These are phyloP conservation scores for Theobroma cacao DNA, from an alignment of 345 rosid species.

Conservation along the genomic window DNA sequence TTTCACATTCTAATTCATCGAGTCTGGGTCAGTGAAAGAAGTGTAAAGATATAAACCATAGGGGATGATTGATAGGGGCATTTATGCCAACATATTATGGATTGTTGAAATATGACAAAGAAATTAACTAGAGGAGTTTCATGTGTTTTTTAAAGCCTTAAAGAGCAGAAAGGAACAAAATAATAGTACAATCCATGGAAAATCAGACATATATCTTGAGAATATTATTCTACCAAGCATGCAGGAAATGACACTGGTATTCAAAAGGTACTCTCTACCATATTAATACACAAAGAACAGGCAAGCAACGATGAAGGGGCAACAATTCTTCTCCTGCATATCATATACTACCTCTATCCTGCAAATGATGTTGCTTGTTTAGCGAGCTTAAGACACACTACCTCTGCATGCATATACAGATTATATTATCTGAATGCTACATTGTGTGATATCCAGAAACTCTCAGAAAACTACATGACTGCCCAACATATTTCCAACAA, in stretches of 20 bases:
- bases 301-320: not conserved
- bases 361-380: not conserved
- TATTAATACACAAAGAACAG: not conserved
- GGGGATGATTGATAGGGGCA: not conserved
- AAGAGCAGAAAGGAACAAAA: not conserved
- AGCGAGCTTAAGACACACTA: not conserved
- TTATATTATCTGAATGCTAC: not conserved
- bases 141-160: not conserved
- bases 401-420: not conserved
- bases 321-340: not conserved
- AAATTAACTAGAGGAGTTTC: not conserved
- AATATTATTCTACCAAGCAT: not conserved
- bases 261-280: not conserved
- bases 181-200: not conserved
- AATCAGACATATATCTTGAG: not conserved
- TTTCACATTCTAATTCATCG: not conserved
- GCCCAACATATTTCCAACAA: not conserved
- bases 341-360: not conserved
- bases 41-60: not conserved
- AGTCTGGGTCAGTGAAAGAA: not conserved
- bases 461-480: not conserved
- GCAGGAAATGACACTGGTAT: not conserved
- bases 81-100: not conserved
- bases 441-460: not conserved
- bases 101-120: not conserved